Base-by-base conservation (phyloP, 2,329 filamentous ascomycete genomes). In the Septoria petroselini region DNA sequence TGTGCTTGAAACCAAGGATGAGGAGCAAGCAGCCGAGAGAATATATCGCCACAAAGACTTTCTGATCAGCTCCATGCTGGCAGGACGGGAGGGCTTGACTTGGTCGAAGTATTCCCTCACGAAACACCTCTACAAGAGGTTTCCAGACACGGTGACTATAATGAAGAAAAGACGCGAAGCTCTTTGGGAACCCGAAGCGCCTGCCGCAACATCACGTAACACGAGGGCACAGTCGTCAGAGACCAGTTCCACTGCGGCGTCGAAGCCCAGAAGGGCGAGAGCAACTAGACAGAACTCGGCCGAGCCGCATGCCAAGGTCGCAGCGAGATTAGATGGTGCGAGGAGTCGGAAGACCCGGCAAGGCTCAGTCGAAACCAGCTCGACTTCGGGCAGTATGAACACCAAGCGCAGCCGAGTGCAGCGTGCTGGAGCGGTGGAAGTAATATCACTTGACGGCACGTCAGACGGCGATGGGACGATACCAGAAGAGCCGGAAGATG, bases 51-150 rank as follows among this genome's bases (percentile, higher is more conserved):
- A 69, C 54, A 64, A 65, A 25, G 56, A 68, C n/a, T 76, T 76
- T 50, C 58, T 77, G 42, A 64, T 76, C 3, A 65, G 70, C 57
- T 69, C 67, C 37, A 76, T 77, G 66, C 41, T 75, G 39, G 68
- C 65, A 14, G 65, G 67, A 12, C 71, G 72, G 34, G 71, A 76
- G 38, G 71, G 67, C 12, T 62, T 76, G 17, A 61, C 62, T 11
- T 77, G 75, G 75, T 66, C 63, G 39, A 58, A 59, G 41, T 73
- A 70, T 4, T 67, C 70, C 2, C 50, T 77, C 2, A 76, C 69
- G 52, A 61, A 68, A 38, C 66, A 71, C 38, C 62, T 75, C 31
- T 67, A 64, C 45, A 59, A 61, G 27, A 65, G 60, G 17, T 73
- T 69, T 50, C 66, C 71, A 6, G 45, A 61, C 8, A 55, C 58